phyloP scores from a whole-genome alignment of 1,139 yeast genomes.

The Arxiozyma slooffiae region DNA sequence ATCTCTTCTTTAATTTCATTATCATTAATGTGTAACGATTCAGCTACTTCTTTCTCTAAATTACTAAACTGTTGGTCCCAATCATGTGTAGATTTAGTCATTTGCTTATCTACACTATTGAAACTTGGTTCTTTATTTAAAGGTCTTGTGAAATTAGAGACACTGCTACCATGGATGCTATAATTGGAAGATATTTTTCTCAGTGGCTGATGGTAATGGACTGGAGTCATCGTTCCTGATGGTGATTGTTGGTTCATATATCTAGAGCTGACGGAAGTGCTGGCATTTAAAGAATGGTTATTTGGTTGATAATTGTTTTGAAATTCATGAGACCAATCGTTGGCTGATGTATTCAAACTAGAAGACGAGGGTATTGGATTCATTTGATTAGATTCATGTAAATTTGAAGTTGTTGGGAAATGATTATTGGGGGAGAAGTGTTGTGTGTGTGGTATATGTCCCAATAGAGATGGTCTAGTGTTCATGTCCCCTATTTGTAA shows the following conservation, averaged over 20 bases:
- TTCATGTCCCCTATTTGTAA: constrained; percentile 4
- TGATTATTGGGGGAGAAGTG: constrained; percentile 2
- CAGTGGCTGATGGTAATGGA: constrained; percentile 1
- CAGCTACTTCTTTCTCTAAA: constrained; percentile 45
- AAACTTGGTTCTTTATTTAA: background rate
- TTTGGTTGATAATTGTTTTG: constrained; percentile 4
- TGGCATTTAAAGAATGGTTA: background rate
- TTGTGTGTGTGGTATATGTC: constrained; percentile 1
- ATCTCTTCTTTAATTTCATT: constrained; percentile 8
- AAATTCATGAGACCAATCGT: constrained; percentile 14
- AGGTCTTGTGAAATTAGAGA: background rate
- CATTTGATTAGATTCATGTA: background rate
- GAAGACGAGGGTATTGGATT: background rate
- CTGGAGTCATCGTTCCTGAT: constrained; percentile 6
- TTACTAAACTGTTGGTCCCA: constrained; percentile 88
- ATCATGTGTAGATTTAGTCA: constrained; percentile 13
- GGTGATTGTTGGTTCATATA: constrained; percentile 24
- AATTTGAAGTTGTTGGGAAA: background rate
- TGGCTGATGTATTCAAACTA: background rate
- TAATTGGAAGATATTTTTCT: background rate
- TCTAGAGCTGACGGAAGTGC: constrained; percentile 7
- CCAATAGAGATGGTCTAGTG: constrained; percentile 1
- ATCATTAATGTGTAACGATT: constrained; percentile 22
- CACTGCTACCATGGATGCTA: background rate
- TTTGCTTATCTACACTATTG: background rate